Evolutionary conservation across 192 early-diverging fungal genomes (phyloP).

Genomic region (Coemansia sp.): DNA sequence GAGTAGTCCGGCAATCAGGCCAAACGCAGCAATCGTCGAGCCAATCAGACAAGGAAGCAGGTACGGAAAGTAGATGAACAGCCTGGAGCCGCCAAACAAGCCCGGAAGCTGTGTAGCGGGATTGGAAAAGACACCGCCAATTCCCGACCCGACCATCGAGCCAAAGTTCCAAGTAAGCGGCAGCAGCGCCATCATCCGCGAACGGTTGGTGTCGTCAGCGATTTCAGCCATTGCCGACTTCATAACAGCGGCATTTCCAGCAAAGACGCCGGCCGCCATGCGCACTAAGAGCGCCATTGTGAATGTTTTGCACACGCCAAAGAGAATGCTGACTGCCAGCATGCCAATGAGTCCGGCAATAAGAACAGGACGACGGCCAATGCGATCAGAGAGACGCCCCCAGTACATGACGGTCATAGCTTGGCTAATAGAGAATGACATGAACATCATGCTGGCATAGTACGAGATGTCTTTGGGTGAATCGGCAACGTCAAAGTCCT

Average conservation of each 20-base stretch:
- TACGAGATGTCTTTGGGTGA: conserved; percentile 76
- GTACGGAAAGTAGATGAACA: conserved; percentile 77
- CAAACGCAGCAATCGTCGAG: conserved; percentile 60
- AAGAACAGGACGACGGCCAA: conserved; percentile 80
- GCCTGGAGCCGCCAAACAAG: conserved; percentile 57
- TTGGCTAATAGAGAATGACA: conserved; percentile 57
- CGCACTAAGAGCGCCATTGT: conserved; percentile 62
- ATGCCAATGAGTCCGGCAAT: conserved; percentile 77
- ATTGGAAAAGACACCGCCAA: conserved; percentile 78
- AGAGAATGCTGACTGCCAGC: conserved; percentile 61
- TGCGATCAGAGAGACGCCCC: conserved; percentile 75
- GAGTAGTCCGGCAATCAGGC: conserved; percentile 65
- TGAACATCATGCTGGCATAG: conserved; percentile 62
- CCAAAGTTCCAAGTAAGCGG: conserved; percentile 71
- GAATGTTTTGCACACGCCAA: conserved; percentile 68
- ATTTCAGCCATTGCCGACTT: conserved; percentile 85
- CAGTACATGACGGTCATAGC: conserved; percentile 60
- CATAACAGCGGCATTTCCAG: conserved; percentile 76
- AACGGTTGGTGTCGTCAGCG: conserved; percentile 76
- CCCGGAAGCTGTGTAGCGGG: conserved; percentile 70
- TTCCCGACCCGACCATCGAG: conserved; percentile 63
- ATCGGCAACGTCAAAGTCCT: conserved; percentile 56
- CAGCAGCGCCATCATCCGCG: conserved; percentile 72
- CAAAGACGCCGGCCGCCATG: conserved; percentile 65
- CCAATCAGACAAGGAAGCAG: conserved; percentile 79